Conservation (phyloP, 768 basidiomycete genomes). For the Hemileccinum impolitum region DNA sequence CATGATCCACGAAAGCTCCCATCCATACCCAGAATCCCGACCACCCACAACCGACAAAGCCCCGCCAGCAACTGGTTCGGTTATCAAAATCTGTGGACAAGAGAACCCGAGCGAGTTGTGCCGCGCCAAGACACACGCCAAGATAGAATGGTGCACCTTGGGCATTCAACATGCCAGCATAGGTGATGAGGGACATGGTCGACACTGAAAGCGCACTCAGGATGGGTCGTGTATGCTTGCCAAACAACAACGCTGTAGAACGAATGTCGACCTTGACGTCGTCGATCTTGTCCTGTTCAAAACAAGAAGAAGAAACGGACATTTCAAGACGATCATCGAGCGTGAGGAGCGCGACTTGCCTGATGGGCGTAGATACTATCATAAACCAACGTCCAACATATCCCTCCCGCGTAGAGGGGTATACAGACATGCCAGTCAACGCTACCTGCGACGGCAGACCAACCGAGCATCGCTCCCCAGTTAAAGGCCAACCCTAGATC, state of each 20-base stretch:
- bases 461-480: constrained; percentile 95
- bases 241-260: constrained; percentile 93
- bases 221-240: constrained; percentile 68
- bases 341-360: constrained; percentile 38
- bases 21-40: constrained; percentile 86
- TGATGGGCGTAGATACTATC: constrained; percentile 99
- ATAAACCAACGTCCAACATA: constrained; percentile 94
- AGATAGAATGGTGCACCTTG: constrained; percentile 78
- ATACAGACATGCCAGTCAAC: constrained; percentile 80
- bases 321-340: no score
- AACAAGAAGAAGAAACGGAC: neutral
- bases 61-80: constrained; percentile 82
- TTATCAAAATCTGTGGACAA: constrained; percentile 70
- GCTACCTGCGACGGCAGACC: constrained; percentile 86
- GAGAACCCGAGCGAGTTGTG: constrained; percentile 77
- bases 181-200: constrained; percentile 69
- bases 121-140: constrained; percentile 67
- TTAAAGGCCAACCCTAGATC: constrained; percentile 85
- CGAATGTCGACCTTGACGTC: constrained; percentile 86
- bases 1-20: constrained; percentile 74
- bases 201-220: constrained; percentile 70
- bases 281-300: constrained; percentile 80
- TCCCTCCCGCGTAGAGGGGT: constrained; percentile 86
- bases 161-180: constrained; percentile 76
- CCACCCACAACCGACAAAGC: constrained; percentile 87